Evolutionary conservation across 1,284 basidiomycete species (phyloP).

Genomic region (Apiotrichum mycotoxinovorans): DNA sequence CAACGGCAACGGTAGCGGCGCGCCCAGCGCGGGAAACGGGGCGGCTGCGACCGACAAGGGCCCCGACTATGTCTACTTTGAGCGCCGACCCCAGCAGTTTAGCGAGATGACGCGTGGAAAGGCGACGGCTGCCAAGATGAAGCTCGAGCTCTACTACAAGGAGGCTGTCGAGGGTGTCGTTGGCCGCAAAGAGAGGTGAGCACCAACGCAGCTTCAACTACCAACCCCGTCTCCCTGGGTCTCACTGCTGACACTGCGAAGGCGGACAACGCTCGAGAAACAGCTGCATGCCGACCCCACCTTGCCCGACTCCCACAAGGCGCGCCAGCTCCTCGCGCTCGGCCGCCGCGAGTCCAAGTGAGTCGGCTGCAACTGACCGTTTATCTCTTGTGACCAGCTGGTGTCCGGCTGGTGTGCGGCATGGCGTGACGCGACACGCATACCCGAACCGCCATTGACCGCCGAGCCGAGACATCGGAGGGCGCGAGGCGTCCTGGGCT

Average conservation of each 20-base stretch:
- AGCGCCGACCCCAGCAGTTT: conserved; percentile 77
- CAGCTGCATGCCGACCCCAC: conserved; percentile 71
- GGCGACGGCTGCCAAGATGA: conserved; percentile 91
- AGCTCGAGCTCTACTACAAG: conserved; percentile 97
- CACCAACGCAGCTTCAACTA: background rate
- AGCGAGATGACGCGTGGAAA: conserved; percentile 84
- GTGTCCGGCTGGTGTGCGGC: too few relatives aligned
- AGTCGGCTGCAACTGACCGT: conserved; percentile 18
- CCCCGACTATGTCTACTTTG: conserved; percentile 89
- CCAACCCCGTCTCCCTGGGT: background rate
- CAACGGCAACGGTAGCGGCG: conserved; percentile 4
- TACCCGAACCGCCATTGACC: too few relatives aligned
- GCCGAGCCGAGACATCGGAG: too few relatives aligned
- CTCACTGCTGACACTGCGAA: conserved; percentile 42
- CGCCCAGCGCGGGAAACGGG: conserved; percentile 1
- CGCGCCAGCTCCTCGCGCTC: conserved; percentile 83
- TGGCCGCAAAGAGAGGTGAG: conserved; percentile 76
- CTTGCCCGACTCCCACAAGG: conserved; percentile 78
- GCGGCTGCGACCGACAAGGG: conserved; percentile 43
- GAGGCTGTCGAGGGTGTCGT: conserved; percentile 88
- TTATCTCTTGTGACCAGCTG: too few relatives aligned
- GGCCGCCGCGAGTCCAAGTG: conserved; percentile 81
- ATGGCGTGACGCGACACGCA: background rate
- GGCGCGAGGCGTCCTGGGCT: too few relatives aligned
- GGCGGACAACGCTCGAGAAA: conserved; percentile 89